Percentiles rank a stretch among this genome's conserved stretches.
phyloP scores from a whole-genome alignment of 2,329 filamentous ascomycete genomes.

The Cladophialophora immunda region DNA sequence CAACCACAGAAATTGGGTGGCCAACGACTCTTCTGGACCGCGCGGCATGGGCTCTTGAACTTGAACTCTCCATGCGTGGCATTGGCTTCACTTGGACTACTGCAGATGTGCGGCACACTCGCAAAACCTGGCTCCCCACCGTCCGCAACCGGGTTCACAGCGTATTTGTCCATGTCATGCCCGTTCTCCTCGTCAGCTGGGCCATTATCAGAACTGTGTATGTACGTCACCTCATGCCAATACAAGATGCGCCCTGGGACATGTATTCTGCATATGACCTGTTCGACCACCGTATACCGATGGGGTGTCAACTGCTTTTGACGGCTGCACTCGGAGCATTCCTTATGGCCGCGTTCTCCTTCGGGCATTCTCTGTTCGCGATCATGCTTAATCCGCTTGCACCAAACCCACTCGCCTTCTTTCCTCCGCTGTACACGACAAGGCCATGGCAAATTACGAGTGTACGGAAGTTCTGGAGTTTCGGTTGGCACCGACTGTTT shows the following conservation, averaged over 20 bases:
- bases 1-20: conserved; percentile 51
- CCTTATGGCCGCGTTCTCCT: conserved; percentile 54
- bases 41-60: conserved; percentile 55
- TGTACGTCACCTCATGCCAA: conserved; percentile 32
- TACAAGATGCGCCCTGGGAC: conserved; percentile 11
- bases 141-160: conserved; percentile 51
- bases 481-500: conserved; percentile 57
- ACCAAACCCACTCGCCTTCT: conserved; percentile 53
- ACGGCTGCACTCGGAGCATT: conserved; percentile 54
- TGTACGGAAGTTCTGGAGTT: conserved; percentile 54
- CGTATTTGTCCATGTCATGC: conserved; percentile 50
- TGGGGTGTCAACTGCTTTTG: conserved; percentile 47
- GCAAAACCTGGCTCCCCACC: conserved; percentile 54
- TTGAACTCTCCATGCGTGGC: conserved; percentile 55
- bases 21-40: conserved; percentile 51
- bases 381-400: conserved; percentile 51
- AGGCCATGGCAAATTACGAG: conserved; percentile 52
- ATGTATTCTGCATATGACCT: conserved; percentile 36
- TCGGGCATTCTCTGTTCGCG: conserved; percentile 53
- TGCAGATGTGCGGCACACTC: conserved; percentile 55
- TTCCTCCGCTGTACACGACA: conserved; percentile 55
- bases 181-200: conserved; percentile 50
- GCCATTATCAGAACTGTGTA: conserved; percentile 48
- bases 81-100: conserved; percentile 57
- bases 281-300: conserved; percentile 48